phyloP scores from a whole-genome alignment of 2,329 filamentous ascomycete species.

The Venturia effusa region DNA sequence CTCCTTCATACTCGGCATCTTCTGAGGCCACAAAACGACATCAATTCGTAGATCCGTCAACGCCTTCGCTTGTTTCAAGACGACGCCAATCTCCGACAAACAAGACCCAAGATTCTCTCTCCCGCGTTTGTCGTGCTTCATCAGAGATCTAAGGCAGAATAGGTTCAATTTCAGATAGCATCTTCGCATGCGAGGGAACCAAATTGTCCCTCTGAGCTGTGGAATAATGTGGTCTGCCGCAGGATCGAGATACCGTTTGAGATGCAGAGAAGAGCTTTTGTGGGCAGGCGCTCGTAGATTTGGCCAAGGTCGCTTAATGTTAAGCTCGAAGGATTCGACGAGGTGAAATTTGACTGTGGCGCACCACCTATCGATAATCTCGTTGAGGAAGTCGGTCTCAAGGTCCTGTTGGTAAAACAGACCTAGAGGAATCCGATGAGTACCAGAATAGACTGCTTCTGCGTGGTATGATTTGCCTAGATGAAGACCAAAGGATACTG shows the following conservation, averaged over 20 bases:
- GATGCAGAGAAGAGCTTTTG: not conserved
- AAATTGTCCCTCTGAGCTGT: not conserved
- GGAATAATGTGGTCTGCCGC: not conserved
- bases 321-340: constrained; percentile 3
- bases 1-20: not conserved
- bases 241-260: not conserved
- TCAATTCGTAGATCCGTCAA: not conserved
- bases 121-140: not conserved
- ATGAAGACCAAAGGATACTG: not conserved
- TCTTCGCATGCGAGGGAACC: constrained; percentile 6
- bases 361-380: not conserved
- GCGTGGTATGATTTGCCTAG: not conserved
- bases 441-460: not conserved
- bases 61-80: not conserved
- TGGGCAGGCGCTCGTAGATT: not conserved
- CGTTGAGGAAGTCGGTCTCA: not conserved
- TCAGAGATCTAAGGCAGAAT: not conserved
- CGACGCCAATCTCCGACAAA: not conserved
- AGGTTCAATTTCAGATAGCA: not conserved
- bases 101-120: not conserved
- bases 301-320: not conserved
- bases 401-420: not conserved
- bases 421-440: not conserved
- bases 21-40: constrained; percentile 3
- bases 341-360: not conserved